Base-by-base conservation (phyloP, 2,329 filamentous ascomycete species). In the Xylariales sp. region DNA sequence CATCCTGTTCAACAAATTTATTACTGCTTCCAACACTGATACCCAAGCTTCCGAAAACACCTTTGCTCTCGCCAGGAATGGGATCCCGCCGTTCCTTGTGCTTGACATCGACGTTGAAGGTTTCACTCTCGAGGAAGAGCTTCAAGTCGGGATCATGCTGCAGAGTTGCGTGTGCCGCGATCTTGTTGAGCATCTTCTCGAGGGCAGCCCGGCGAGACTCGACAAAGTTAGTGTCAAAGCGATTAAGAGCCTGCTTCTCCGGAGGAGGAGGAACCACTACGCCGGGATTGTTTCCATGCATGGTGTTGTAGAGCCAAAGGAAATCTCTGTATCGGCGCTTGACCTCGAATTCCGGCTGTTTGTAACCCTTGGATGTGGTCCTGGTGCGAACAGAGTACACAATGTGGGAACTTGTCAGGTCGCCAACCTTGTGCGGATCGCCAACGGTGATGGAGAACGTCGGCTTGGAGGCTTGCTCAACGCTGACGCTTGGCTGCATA, bases 151-250 rank as follows among this genome's bases (percentile, higher is more conserved):
- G 82, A 56, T 98, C 93, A 53, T 95, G 88, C 58, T 97, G 93
- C 48, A 98, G 70, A 23, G 89, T 86, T 6, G 88, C 84, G 60
- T 98, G 93, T 10, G 81, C 78, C 3, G 91, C 88, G 43, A 82
- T 93, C 71, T 95, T 97, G 76, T 96, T 97, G 38, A 96, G 71
- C 93, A 98, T 98, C 59, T 93, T 88, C 65, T 98, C 93, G 41
- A 98, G 68, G 12, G 93, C 93, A 44, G 89, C 86, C 51, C 93
- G 79, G 53, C 93, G 76, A 29, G 87, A 88, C 63, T 98, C 93
- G 45, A 98, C 89, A 63, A 98, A 98, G 61, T 96, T 94, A 49
- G 80, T 87, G 63, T 98, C 91, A 57, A 98, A 98, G 27, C 93
- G 82, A 43, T 91, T 91, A 40, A 98, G 87, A 6, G 91, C 90